Percentiles rank a stretch among this genome's conserved stretches.
phyloP scores from a whole-genome alignment of 352 stramenopile genomes.

The Pythium periplocum region DNA sequence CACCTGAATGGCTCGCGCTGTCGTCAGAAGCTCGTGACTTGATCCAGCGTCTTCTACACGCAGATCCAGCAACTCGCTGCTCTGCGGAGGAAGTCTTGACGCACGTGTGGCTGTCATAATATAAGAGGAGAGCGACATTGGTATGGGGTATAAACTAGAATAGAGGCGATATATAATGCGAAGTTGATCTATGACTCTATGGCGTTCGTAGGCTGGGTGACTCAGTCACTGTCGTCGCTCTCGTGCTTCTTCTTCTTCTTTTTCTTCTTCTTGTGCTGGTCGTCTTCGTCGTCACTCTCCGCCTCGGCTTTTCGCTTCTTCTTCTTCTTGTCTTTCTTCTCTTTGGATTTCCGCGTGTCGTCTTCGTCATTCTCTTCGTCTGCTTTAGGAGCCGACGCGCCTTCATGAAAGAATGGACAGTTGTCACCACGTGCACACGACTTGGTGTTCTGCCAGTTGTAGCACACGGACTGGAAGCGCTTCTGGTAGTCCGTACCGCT shows the following conservation, averaged over 20 bases:
- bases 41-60: conserved; percentile 20
- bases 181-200: no score
- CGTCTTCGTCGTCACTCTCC: conserved; percentile 5
- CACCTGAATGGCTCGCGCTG: conserved; percentile 22
- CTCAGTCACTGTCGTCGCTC: conserved; percentile 4
- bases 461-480: conserved; percentile 31
- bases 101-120: conserved; percentile 19
- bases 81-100: conserved; percentile 19
- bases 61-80: conserved; percentile 17
- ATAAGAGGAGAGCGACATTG: no score
- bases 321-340: conserved; percentile 8
- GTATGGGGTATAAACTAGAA: no score
- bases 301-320: conserved; percentile 1
- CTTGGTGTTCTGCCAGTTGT: conserved; percentile 29
- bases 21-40: conserved; percentile 19
- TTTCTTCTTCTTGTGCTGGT: conserved; percentile 2
- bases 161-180: no score
- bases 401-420: conserved; percentile 27
- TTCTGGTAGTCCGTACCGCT: conserved; percentile 25
- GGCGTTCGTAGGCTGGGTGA: neutral
- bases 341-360: neutral
- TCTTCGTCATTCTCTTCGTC: conserved; percentile 3
- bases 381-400: conserved; percentile 1
- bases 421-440: conserved; percentile 21
- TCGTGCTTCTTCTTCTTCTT: conserved; percentile 7